Conservation (phyloP, 169 alveolate species). For the Babesia divergens region DNA sequence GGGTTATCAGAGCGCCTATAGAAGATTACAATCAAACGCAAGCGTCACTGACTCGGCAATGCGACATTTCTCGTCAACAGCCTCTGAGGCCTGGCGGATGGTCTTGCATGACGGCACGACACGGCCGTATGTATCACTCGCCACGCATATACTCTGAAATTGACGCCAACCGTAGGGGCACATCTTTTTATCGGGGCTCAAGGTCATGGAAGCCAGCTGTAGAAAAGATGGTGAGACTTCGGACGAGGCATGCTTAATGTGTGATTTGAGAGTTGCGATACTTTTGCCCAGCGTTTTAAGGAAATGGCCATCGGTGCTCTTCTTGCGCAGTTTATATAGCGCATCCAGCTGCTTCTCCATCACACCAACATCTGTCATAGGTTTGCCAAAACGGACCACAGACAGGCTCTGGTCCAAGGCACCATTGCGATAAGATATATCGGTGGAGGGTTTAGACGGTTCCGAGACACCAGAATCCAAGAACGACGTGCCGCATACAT, state of each 20-base stretch:
- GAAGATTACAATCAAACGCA: background rate
- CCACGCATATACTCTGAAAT: slow-evolving; percentile 14
- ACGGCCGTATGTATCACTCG: slow-evolving; percentile 34
- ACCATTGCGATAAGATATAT: slow-evolving; percentile 37
- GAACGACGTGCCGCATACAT: slow-evolving; percentile 58
- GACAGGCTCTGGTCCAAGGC: slow-evolving; percentile 13
- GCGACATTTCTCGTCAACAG: slow-evolving; percentile 34
- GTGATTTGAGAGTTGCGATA: slow-evolving; percentile 5
- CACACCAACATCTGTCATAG: slow-evolving; percentile 20
- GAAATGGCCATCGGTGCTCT: slow-evolving; percentile 47
- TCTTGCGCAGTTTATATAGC: slow-evolving; percentile 53
- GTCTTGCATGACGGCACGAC: slow-evolving; percentile 44
- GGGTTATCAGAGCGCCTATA: slow-evolving; percentile 6
- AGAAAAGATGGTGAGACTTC: background rate
- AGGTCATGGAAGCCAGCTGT: slow-evolving; percentile 2
- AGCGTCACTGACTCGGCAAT: slow-evolving; percentile 42
- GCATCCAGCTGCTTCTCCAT: slow-evolving; percentile 63
- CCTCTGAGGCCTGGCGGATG: slow-evolving; percentile 23
- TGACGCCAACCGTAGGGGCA: slow-evolving; percentile 40
- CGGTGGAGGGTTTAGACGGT: background rate
- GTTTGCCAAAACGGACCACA: slow-evolving; percentile 31
- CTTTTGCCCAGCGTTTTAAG: slow-evolving; percentile 36
- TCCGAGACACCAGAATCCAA: background rate
- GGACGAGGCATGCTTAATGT: background rate
- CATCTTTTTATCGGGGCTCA: background rate